Percentiles rank a stretch among this genome's conserved stretches.
These are phyloP conservation scores for Rachicladosporium sp. DNA, from an alignment of 2,329 filamentous ascomycete genomes.

Conservation along the genomic window DNA sequence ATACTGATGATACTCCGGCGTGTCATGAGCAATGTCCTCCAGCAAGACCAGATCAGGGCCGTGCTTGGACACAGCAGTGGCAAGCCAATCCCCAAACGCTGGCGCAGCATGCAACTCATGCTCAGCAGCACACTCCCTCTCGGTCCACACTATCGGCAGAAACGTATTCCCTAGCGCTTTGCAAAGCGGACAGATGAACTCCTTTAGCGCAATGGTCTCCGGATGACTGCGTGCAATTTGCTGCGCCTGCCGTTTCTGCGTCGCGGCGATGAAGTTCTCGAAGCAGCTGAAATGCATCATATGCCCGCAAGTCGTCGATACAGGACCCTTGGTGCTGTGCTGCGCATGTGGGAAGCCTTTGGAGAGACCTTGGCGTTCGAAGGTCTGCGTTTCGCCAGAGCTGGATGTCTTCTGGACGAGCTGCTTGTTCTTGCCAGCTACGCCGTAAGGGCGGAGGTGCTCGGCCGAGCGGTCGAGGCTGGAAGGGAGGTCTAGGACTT, in stretches of 20 bases:
- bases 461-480: constrained; percentile 81
- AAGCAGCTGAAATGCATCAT: constrained; percentile 99
- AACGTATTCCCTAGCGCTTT: constrained; percentile 95
- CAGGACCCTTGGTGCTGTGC: constrained; percentile 52
- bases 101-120: constrained; percentile 41
- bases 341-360: constrained; percentile 70
- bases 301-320: constrained; percentile 86
- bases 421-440: constrained; percentile 74
- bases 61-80: constrained; percentile 37
- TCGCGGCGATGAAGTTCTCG: constrained; percentile 78
- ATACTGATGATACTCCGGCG: constrained; percentile 13
- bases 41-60: constrained; percentile 34
- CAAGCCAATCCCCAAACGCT: constrained; percentile 58
- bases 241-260: constrained; percentile 68
- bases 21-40: constrained; percentile 24
- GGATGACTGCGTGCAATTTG: constrained; percentile 94
- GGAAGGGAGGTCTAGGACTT: constrained; percentile 64
- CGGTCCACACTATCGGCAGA: constrained; percentile 89
- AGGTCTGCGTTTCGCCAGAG: constrained; percentile 56
- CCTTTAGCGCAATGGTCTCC: constrained; percentile 63
- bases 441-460: constrained; percentile 72
- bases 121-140: constrained; percentile 70
- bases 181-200: constrained; percentile 93
- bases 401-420: constrained; percentile 64
- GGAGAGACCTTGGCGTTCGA: constrained; percentile 71